A percentile compares a stretch with the other conserved stretches of the same genome.
Evolutionary conservation across 2,329 filamentous ascomycete genomes (phyloP).

Genomic region (Talaromyces atroroseus): DNA sequence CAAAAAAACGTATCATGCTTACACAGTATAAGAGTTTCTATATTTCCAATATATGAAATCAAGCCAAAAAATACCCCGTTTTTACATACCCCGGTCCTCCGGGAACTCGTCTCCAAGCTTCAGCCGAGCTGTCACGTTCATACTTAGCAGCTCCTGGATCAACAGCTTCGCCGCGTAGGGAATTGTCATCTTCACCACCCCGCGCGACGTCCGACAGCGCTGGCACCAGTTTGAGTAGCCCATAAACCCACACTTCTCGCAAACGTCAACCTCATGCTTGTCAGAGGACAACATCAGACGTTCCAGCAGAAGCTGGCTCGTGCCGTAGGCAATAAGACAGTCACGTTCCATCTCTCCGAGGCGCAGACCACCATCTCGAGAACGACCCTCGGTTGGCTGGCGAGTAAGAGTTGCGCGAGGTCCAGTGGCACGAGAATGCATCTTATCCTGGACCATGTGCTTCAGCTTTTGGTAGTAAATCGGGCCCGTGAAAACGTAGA

Average conservation of each 20-base stretch:
- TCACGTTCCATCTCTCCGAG: slow-evolving; percentile 99
- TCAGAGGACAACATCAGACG: slow-evolving; percentile 92
- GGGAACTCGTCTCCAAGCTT: slow-evolving; percentile 94
- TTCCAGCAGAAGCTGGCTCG: slow-evolving; percentile 84
- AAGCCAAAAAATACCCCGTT: background rate
- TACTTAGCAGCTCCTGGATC: slow-evolving; percentile 92
- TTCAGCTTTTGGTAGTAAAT: slow-evolving; percentile 99
- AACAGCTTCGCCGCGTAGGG: slow-evolving; percentile 95
- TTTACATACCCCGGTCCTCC: slow-evolving; percentile 33
- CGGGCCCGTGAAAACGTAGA: slow-evolving; percentile 96
- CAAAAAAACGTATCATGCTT: slow-evolving; percentile 2
- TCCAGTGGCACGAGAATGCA: slow-evolving; percentile 90
- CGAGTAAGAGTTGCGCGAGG: slow-evolving; percentile 87
- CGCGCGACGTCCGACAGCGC: slow-evolving; percentile 77
- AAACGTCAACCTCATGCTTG: slow-evolving; percentile 85
- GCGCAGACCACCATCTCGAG: slow-evolving; percentile 82
- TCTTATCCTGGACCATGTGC: slow-evolving; percentile 99
- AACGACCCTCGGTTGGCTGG: slow-evolving; percentile 93
- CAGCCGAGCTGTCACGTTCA: slow-evolving; percentile 94
- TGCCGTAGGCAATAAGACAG: slow-evolving; percentile 94
- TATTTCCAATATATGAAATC: background rate
- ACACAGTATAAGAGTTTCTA: background rate
- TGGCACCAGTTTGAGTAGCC: slow-evolving; percentile 94
- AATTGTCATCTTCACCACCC: slow-evolving; percentile 89
- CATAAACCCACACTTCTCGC: slow-evolving; percentile 89